These are phyloP conservation scores for Pythium periplocum DNA, from an alignment of 352 stramenopile genomes.

Conservation along the genomic window DNA sequence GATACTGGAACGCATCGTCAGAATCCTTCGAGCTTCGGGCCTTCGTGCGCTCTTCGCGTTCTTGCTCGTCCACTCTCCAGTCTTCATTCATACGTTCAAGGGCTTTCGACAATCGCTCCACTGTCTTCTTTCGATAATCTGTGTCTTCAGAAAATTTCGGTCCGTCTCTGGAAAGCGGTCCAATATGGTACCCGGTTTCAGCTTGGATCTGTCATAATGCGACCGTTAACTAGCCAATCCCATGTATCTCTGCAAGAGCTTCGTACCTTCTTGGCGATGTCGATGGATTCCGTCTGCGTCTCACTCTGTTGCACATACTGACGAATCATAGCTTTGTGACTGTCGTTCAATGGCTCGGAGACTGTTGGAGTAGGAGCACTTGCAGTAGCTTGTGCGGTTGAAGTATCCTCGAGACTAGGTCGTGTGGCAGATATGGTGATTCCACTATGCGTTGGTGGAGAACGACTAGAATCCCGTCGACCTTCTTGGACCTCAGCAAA, in stretches of 20 bases:
- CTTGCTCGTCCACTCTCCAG: slow-evolving; percentile 33
- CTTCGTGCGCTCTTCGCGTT: slow-evolving; percentile 34
- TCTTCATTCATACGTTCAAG: slow-evolving; percentile 53
- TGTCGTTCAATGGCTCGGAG: no score
- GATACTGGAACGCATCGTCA: slow-evolving; percentile 49
- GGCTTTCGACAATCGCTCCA: slow-evolving; percentile 25
- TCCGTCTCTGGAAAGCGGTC: slow-evolving; percentile 22
- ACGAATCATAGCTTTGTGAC: slow-evolving; percentile 20
- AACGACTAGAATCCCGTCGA: no score
- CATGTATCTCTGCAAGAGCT: not conserved
- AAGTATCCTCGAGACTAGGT: no score
- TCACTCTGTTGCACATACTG: slow-evolving; percentile 36
- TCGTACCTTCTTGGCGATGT: slow-evolving; percentile 25
- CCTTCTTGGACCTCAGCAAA: not conserved
- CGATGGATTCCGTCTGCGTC: slow-evolving; percentile 33
- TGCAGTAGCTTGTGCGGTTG: no score
- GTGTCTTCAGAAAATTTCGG: slow-evolving; percentile 34
- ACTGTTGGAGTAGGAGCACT: no score
- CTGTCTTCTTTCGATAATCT: slow-evolving; percentile 37
- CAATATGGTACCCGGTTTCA: slow-evolving; percentile 38
- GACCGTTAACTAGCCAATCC: no score
- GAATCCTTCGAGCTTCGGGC: slow-evolving; percentile 21
- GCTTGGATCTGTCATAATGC: slow-evolving; percentile 24
- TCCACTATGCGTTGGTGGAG: no score
- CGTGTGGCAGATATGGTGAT: no score